Evolutionary conservation across 768 basidiomycete species (phyloP).

Genomic region (Termitomyces sp.): DNA sequence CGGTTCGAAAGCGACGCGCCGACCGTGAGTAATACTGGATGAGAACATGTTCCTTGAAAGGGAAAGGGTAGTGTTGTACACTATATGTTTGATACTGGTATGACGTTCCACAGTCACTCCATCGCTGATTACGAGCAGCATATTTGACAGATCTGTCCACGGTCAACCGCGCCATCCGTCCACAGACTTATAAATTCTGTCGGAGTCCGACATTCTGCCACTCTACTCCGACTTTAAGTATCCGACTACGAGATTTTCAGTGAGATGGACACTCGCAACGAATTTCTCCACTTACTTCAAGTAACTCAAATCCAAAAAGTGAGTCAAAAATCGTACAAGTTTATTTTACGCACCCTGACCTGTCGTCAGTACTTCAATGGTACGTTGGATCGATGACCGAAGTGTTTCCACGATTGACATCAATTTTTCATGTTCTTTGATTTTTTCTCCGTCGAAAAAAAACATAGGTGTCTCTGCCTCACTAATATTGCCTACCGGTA

Average conservation of each 20-base stretch:
- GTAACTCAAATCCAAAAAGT: not conserved
- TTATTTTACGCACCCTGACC: not conserved
- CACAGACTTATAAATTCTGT: not conserved
- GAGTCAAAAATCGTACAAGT: not conserved
- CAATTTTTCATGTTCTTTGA: too few relatives aligned
- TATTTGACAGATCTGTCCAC: not conserved
- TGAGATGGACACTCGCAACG: not conserved
- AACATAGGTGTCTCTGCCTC: not conserved
- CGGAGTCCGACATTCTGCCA: not conserved
- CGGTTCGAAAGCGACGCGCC: too few relatives aligned
- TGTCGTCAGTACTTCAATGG: not conserved
- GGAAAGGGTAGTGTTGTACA: not conserved
- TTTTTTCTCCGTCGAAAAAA: not conserved
- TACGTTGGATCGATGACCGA: not conserved
- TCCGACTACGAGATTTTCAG: not conserved
- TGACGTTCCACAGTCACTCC: too few relatives aligned
- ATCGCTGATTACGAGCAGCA: not conserved
- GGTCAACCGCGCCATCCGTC: not conserved
- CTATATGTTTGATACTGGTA: not conserved
- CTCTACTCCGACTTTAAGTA: not conserved
- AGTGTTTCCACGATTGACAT: not conserved
- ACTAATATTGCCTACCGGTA: not conserved
- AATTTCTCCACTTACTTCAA: not conserved
- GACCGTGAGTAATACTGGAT: not conserved
- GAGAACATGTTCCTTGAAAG: not conserved